Evolutionary conservation across 108 stramenopile genomes (phyloP).

Genomic region (Aurantiochytrium sp.): DNA sequence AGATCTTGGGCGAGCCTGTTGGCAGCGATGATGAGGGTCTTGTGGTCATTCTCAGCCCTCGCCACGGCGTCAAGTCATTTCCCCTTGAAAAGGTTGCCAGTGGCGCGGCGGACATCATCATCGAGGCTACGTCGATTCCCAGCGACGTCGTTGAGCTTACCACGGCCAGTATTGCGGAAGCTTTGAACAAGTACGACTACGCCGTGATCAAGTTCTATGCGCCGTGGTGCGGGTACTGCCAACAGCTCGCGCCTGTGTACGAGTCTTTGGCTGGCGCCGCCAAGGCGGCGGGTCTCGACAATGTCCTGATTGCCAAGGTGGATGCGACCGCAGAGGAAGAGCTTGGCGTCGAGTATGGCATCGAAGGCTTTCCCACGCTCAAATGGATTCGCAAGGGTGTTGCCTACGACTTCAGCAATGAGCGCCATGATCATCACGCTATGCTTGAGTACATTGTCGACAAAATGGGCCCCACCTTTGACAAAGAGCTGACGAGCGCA

Average conservation of each 20-base stretch:
- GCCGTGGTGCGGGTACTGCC: constrained; percentile 68
- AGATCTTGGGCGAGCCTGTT: background rate
- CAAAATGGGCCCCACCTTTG: background rate
- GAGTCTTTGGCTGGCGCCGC: constrained; percentile 39
- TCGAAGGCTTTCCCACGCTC: constrained; percentile 53
- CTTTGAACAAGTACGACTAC: constrained; percentile 39
- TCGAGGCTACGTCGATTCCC: constrained; percentile 2
- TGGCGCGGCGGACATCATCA: background rate
- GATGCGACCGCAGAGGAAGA: constrained; percentile 57
- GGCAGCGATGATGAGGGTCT: background rate
- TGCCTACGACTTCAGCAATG: background rate
- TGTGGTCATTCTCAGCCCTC: background rate
- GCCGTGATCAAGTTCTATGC: constrained; percentile 64
- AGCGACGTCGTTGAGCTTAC: constrained; percentile 40
- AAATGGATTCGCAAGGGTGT: constrained; percentile 41
- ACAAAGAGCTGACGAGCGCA: background rate
- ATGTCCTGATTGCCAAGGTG: constrained; percentile 54
- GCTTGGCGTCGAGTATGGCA: constrained; percentile 31
- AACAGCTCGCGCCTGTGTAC: constrained; percentile 48
- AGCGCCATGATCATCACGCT: background rate
- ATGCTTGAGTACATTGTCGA: background rate
- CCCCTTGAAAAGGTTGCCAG: constrained; percentile 22
- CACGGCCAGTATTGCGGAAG: constrained; percentile 23
- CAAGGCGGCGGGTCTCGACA: background rate
- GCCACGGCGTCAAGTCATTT: background rate